Evolutionary conservation across 1,284 basidiomycete species (phyloP).

Genomic region (Tylopilus sp.): DNA sequence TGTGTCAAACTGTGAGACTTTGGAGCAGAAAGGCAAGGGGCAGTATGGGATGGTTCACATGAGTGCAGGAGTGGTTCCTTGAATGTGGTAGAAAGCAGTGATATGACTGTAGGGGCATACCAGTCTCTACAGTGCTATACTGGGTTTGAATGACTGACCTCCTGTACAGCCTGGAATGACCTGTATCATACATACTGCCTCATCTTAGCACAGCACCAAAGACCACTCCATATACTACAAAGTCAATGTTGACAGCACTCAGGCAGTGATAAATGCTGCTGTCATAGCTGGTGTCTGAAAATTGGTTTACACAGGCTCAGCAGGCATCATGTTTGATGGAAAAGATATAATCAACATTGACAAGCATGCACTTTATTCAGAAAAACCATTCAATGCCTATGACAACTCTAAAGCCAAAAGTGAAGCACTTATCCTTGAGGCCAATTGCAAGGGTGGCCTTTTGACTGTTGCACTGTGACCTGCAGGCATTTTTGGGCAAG

Average conservation of each 20-base stretch:
- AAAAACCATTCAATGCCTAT: slow-evolving; percentile 86
- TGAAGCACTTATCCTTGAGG: slow-evolving; percentile 82
- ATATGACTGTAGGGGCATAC: no score
- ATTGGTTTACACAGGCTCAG: slow-evolving; percentile 94
- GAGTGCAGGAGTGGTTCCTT: no score
- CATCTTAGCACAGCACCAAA: slow-evolving; percentile 79
- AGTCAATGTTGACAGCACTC: slow-evolving; percentile 94
- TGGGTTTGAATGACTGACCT: no score
- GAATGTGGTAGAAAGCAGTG: no score
- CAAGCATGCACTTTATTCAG: slow-evolving; percentile 83
- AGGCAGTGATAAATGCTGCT: slow-evolving; percentile 83
- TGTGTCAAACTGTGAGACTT: no score
- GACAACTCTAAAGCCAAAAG: slow-evolving; percentile 96
- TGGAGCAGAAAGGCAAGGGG: no score
- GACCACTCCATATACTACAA: slow-evolving; percentile 82
- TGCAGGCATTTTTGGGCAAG: slow-evolving; percentile 95
- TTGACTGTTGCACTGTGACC: slow-evolving; percentile 91
- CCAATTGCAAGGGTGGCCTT: slow-evolving; percentile 84
- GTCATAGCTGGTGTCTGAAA: slow-evolving; percentile 76
- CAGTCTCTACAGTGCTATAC: no score
- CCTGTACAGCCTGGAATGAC: slow-evolving; percentile 81
- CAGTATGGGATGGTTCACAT: no score
- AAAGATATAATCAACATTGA: slow-evolving; percentile 84
- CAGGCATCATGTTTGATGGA: slow-evolving; percentile 92
- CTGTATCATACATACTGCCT: slow-evolving; percentile 95